Evolutionary conservation across 108 stramenopile species (phyloP), one percentile per base, ranked within the genome.

Genomic region (Cyclotella cryptica): DNA sequence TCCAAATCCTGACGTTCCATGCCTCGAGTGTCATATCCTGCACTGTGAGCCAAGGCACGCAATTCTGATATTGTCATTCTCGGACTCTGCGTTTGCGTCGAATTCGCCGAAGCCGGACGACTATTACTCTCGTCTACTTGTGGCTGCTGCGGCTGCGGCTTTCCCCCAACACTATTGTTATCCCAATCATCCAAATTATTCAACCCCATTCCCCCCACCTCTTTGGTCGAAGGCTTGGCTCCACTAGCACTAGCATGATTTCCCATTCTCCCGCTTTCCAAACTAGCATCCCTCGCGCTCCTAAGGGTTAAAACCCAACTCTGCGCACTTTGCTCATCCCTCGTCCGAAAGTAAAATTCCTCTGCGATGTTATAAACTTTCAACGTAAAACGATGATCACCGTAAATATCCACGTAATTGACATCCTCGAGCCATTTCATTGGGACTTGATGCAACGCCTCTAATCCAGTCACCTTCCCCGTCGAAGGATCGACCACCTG

Each of bases 1-100:
- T 95, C 94, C 62, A 95, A 77, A 69, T 95, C 89, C n/a, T 74
- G 59, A 26, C 94, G 83, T 80, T 95, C 94, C 94, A 95, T 95
- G 24, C 94, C 94, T 39, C 71, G 72, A n/a, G 94, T 95, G 58
- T 88, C 76, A 51, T 87, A 84, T 10, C 94, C 94, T 29, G 88
- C 89, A 24, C 94, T 90, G 69, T 95, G 92, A 26, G 90, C 90
- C 63, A 95, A 88, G 14, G 94, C 91, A 13, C 92, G 87, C n/a
- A 95, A 67, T 67, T 95, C 94, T 30, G 83, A 81, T 40, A 95
- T 85, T 19, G 87, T 69, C 78, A 92, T 79, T 40, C 88, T 80
- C 12, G 55, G 44, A 66, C 63, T 59, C 52, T 67, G 70, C 4
- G 46, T 30, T 44, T 72, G 72, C 69, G 42, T 71, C 43, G 77